Conservation (phyloP, 306 rosid species). For the Sindora glabra region DNA sequence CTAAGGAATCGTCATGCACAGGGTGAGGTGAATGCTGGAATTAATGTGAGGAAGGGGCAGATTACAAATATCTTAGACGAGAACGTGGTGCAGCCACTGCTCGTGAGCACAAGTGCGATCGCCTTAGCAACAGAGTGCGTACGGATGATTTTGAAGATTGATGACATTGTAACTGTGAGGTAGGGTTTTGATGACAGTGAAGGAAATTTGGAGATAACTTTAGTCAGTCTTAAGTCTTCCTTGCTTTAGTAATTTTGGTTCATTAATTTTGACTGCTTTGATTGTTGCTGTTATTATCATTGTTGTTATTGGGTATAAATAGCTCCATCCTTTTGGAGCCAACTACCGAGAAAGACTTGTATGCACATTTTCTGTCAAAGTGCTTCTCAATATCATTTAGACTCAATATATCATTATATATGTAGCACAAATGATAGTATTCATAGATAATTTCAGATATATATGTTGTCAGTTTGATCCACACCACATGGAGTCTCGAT, state of each 20-base stretch:
- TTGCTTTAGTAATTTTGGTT: too few relatives aligned
- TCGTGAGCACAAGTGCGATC: slow-evolving; percentile 94
- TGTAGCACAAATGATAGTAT: not conserved
- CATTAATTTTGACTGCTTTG: too few relatives aligned
- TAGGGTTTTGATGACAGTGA: slow-evolving; percentile 26
- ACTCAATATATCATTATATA: not conserved
- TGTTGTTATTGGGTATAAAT: too few relatives aligned
- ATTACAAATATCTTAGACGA: slow-evolving; percentile 95
- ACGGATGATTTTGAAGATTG: slow-evolving; percentile 98
- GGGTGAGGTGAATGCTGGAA: slow-evolving; percentile 91
- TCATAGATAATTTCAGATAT: not conserved
- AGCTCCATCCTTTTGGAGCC: not conserved
- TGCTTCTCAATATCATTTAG: not conserved
- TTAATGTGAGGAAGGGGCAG: slow-evolving; percentile 99
- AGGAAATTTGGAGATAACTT: not conserved
- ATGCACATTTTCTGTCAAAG: not conserved
- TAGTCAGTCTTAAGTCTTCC: too few relatives aligned
- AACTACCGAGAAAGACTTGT: not conserved
- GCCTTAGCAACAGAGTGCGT: slow-evolving; percentile 92
- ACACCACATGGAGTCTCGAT: not conserved
- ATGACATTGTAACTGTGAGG: slow-evolving; percentile 95
- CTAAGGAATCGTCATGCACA: slow-evolving; percentile 94
- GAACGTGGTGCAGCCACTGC: slow-evolving; percentile 99
- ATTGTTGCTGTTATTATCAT: too few relatives aligned
- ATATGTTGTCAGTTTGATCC: not conserved